Evolutionary conservation across 345 rosid species (phyloP).

Genomic region (Theobroma cacao): DNA sequence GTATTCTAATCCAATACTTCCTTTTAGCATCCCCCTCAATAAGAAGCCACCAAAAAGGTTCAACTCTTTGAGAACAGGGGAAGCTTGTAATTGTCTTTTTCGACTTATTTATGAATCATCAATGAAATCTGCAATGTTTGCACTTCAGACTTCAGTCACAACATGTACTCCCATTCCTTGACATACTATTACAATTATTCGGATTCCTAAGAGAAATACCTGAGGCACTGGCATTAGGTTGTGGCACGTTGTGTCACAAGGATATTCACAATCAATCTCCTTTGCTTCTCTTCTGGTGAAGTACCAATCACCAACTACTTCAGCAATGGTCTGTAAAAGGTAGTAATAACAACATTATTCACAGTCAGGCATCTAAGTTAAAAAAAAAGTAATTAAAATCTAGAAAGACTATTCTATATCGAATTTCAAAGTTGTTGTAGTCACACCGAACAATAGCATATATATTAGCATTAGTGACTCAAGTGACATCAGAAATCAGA

Average conservation of each 20-base stretch:
- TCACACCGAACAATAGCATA: background rate
- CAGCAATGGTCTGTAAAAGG: constrained; percentile 61
- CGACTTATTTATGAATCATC: background rate
- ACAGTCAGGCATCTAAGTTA: background rate
- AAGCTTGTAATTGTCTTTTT: background rate
- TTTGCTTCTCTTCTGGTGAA: constrained; percentile 45
- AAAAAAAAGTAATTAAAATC: background rate
- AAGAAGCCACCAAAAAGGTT: background rate
- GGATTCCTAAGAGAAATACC: constrained; percentile 4
- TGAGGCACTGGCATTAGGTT: constrained; percentile 47
- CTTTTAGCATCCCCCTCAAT: background rate
- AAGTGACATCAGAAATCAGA: background rate
- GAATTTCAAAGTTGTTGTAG: background rate
- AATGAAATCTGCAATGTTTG: background rate
- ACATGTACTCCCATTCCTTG: background rate
- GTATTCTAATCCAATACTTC: background rate
- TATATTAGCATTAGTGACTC: background rate
- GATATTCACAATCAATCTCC: constrained; percentile 67
- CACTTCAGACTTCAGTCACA: background rate
- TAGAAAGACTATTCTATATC: no score
- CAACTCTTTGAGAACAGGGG: background rate
- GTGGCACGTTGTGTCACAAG: constrained; percentile 67
- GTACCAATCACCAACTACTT: constrained; percentile 90
- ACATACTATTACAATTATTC: background rate
- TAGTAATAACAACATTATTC: background rate